Evolutionary conservation across 1,284 basidiomycete species (phyloP), one percentile per base, ranked within the genome.

Genomic region (Tilletia indica): DNA sequence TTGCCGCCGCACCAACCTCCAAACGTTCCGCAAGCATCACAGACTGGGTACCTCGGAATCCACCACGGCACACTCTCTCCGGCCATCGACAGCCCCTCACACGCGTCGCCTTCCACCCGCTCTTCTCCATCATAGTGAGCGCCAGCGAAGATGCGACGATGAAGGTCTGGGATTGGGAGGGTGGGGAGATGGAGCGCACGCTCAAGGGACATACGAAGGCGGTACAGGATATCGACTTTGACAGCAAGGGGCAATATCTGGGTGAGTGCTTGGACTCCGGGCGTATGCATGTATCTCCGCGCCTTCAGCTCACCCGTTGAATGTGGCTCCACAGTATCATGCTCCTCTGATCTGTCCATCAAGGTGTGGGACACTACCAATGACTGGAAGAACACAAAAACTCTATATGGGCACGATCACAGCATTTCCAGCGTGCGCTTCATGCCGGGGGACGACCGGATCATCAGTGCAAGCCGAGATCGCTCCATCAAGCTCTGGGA

Each of bases 111-210:
- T 96, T 96, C 84, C 93, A 96, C 83, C 94, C 93, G 0, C 87
- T 89, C 39, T 95, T 93, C 86, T 93, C 90, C 51, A 87, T 92
- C 16, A 85, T 95, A 42, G 93, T 92, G 11, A 91, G 90, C 39
- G 93, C 92, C 4, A 92, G 91, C 77, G 93, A 94, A 81, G 93
- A 96, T 82, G 88, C 91, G 48, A 93, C 90, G 1, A 89, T 95
- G 78, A 95, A 95, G 86, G 89, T 96, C 68, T 95, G 93, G 93
- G 93, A 96, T 82, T 96, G 93, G 93, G 93, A 96, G 83, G 92
- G 92, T 49, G 93, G 93, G 36, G 93, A 95, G 77, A 92, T 94
- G 80, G 94, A 96, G 84, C 86, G 92, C 72, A 95, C 94, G 8
- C 86, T 96, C 72, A 96, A 95, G 85, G 93, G 93, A 0, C 93